These are phyloP conservation scores for Polychaeton citri DNA, from an alignment of 2,329 filamentous ascomycete species.

Conservation along the genomic window DNA sequence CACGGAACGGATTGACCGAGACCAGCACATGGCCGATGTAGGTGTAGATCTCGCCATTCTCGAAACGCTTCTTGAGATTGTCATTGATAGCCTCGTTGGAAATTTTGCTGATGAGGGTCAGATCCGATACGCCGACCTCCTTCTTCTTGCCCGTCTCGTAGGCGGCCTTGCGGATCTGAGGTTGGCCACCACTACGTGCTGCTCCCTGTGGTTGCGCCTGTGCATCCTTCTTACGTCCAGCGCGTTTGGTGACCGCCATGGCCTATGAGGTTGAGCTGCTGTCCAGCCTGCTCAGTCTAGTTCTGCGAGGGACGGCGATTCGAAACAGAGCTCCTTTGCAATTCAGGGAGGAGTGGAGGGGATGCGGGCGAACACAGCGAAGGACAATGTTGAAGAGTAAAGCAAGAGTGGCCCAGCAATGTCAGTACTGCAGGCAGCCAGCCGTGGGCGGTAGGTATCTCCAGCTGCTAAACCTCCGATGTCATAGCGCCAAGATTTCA, in stretches of 20 bases:
- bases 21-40: conserved; percentile 99
- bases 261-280: not conserved
- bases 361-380: no score
- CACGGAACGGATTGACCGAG: conserved; percentile 94
- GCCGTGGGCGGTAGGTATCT: no score
- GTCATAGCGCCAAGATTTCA: not conserved
- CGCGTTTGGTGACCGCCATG: conserved; percentile 42
- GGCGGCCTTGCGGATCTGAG: conserved; percentile 84
- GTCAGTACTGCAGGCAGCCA: no score
- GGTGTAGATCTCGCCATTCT: conserved; percentile 96
- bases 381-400: no score
- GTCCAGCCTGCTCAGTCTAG: not conserved
- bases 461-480: no score
- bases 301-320: not conserved
- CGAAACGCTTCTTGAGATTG: conserved; percentile 95
- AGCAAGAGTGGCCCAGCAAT: no score
- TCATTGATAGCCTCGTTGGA: conserved; percentile 99
- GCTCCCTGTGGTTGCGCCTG: conserved; percentile 24
- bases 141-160: conserved; percentile 98
- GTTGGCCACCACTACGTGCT: conserved; percentile 27
- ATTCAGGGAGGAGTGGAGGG: no score
- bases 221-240: conserved; percentile 43
- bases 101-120: conserved; percentile 95
- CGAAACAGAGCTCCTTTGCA: no score
- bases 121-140: conserved; percentile 94